A percentile compares a stretch with the other conserved stretches of the same genome.
phyloP scores from a whole-genome alignment of 345 rosid genomes.

The Eutrema yunnanense region DNA sequence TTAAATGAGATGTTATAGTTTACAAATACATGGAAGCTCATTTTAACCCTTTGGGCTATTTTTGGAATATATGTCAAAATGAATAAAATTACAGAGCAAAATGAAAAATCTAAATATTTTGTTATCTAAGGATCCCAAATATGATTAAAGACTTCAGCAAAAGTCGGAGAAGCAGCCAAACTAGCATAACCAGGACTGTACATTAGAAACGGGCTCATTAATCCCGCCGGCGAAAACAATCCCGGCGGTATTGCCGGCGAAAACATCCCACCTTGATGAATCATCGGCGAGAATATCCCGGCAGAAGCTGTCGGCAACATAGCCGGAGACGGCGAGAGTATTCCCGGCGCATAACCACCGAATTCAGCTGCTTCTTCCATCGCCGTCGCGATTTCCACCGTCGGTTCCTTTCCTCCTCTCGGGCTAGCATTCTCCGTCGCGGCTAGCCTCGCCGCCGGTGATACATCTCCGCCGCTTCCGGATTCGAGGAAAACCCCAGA shows the following conservation, averaged over 20 bases:
- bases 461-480: conserved; percentile 39
- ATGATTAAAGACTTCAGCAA: conserved; percentile 46
- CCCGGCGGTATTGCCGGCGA: conserved; percentile 38
- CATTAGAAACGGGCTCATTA: conserved; percentile 39
- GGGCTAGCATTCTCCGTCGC: conserved; percentile 66
- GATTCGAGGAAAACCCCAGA: conserved; percentile 37
- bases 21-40: conserved; percentile 5
- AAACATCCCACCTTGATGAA: conserved; percentile 20
- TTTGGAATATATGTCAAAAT: conserved; percentile 7
- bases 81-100: conserved; percentile 13
- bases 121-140: conserved; percentile 34
- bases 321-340: conserved; percentile 73
- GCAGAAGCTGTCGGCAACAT: conserved; percentile 39
- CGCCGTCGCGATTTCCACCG: conserved; percentile 10
- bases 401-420: conserved; percentile 33
- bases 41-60: conserved; percentile 13
- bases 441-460: conserved; percentile 85
- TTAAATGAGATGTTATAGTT: conserved; percentile 1
- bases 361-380: conserved; percentile 30
- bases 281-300: conserved; percentile 52
- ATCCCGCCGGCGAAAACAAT: conserved; percentile 49
- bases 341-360: conserved; percentile 48
- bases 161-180: conserved; percentile 42
- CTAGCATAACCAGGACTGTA: conserved; percentile 40
- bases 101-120: not conserved